Percentiles rank a stretch among this genome's conserved stretches.
Conservation (phyloP, 75 land plant genomes). For the Picea sitchensis region DNA sequence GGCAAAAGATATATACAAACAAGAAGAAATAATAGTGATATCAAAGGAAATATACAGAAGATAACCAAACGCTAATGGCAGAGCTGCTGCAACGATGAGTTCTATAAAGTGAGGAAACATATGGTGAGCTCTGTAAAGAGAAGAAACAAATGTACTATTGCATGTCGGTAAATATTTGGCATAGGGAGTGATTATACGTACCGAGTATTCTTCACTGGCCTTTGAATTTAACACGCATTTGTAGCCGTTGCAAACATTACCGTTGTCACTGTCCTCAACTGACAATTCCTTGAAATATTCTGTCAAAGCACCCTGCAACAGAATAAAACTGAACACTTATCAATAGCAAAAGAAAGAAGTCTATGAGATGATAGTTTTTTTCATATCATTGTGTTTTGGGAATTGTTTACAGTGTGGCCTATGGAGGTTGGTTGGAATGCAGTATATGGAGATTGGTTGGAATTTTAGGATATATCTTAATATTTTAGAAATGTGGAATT, state of each 20-base stretch:
- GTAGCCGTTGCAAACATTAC: conserved; percentile 21
- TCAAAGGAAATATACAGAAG: background rate
- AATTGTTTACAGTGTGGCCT: no score
- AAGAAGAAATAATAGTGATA: background rate
- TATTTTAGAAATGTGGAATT: no score
- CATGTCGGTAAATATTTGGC: background rate
- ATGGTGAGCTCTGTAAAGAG: background rate
- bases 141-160: background rate
- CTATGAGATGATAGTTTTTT: no score
- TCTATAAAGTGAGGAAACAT: background rate
- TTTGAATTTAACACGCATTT: conserved; percentile 46
- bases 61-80: background rate
- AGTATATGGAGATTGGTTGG: no score
- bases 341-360: no score
- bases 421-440: no score
- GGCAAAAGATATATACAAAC: background rate
- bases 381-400: no score
- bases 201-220: conserved; percentile 50
- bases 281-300: conserved; percentile 24
- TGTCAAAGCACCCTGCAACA: conserved; percentile 31
- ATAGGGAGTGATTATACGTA: background rate
- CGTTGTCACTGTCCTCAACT: background rate
- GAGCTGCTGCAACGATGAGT: background rate
- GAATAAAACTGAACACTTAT: background rate
- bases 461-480: no score